Evolutionary conservation across 345 rosid genomes (phyloP), one percentile per base, ranked within the genome.

Genomic region (Rhizophora mangle): DNA sequence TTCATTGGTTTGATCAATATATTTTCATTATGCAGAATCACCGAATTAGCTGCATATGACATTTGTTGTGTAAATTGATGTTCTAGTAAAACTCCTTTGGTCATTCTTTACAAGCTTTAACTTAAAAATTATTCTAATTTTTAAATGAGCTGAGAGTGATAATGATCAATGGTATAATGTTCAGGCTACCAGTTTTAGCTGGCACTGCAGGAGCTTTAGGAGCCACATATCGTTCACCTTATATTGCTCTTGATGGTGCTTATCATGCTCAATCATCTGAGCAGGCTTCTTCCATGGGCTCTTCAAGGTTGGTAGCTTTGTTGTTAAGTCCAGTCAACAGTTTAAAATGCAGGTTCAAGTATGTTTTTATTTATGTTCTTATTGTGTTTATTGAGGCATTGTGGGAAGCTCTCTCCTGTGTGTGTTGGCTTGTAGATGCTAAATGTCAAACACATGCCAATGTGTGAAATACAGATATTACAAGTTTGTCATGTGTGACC

Each of bases 151-250:
- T 53, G n/a, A 53, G 22, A n/a, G 26, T 53, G n/a, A 7, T 24
- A 6, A 26, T 47, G 37, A 59, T 75, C 36, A 34, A 34, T 71
- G 59, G 58, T 51, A 9, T 76, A 68, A 57, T 82, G 73, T 73
- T 63, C 78, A 93, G 98, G 98, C 77, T 91, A 65, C 99, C 98
- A 39, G 87, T 95, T 82, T 76, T 94, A 55, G 74, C 97, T 21
- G 90, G 95, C 71, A 88, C 96, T 31, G 85, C 90, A 0, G 96
- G 97, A 61, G 85, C 96, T 31, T 84, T 88, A 0, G 96, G 97
- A 61, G 85, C 86, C 21, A 31, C 91, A 21, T 88, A 91, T 79
- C 85, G 90, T 82, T 63, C 97, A 18, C 95, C 96, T 43, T 89
- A 89, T 76, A 73, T 89, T 63, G 65, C 88, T 63, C 82, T 84